phyloP scores from a whole-genome alignment of 2,329 filamentous ascomycete genomes.

The Emmonsia crescens region DNA sequence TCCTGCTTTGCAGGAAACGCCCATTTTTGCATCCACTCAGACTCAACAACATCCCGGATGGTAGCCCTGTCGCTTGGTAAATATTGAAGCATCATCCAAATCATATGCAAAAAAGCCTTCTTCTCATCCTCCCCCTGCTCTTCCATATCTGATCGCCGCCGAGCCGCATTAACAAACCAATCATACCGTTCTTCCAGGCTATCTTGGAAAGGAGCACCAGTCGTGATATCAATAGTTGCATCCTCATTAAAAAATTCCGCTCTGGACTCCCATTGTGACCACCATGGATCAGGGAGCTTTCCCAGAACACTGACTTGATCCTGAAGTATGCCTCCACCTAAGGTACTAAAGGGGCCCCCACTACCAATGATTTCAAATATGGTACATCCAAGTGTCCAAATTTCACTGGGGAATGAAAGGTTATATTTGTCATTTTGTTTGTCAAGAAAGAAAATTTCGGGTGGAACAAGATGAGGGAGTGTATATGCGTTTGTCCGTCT shows the following conservation, averaged over 20 bases:
- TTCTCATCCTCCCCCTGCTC: slow-evolving; percentile 9
- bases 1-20: slow-evolving; percentile 7
- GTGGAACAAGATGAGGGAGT: slow-evolving; percentile 11
- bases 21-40: slow-evolving; percentile 13
- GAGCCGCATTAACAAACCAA: slow-evolving; percentile 9
- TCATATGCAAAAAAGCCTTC: slow-evolving; percentile 11
- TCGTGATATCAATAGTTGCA: slow-evolving; percentile 11
- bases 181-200: slow-evolving; percentile 11
- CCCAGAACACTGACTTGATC: slow-evolving; percentile 11
- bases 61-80: slow-evolving; percentile 8
- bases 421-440: slow-evolving; percentile 5
- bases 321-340: slow-evolving; percentile 12
- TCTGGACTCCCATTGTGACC: slow-evolving; percentile 10
- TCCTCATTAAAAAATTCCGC: slow-evolving; percentile 11
- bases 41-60: slow-evolving; percentile 11
- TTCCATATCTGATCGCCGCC: slow-evolving; percentile 11
- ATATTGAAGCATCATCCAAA: too few species aligned
- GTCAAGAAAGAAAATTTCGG: slow-evolving; percentile 10
- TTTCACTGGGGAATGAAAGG: slow-evolving; percentile 12
- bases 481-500: slow-evolving; percentile 9
- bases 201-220: slow-evolving; percentile 9
- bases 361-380: slow-evolving; percentile 11
- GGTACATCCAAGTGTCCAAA: slow-evolving; percentile 13
- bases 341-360: slow-evolving; percentile 8
- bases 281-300: slow-evolving; percentile 11